Evolutionary conservation across 768 basidiomycete genomes (phyloP), one percentile per base, ranked within the genome.

Genomic region (Grammothele lineata): DNA sequence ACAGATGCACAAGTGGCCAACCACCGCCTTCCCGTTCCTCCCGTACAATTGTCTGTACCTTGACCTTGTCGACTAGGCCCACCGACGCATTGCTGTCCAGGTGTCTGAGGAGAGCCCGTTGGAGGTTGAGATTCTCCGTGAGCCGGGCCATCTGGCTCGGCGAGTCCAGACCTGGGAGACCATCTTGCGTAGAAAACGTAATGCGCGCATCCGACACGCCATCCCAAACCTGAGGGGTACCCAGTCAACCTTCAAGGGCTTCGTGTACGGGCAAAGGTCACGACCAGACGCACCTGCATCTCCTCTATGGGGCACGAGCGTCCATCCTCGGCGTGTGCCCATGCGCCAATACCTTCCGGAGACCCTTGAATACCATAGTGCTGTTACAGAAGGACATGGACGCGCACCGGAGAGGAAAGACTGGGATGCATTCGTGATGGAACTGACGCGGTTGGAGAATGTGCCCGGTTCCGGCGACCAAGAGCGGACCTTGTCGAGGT

Each of bases 121-220:
- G 96, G 1, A 99, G 73, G 60, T 98, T 98, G 37, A 92, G 70
- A 59, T 94, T 97, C 66, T 99, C 96, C 0, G 85, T 92, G 58
- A 98, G 70, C 19, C 80, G 81, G 14, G 92, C 83, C 86, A 98
- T 91, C 64, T 73, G 71, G 23, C 50, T 50, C 5, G 59, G 62
- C 19, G 64, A 59, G 2, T 48, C 37, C 17, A 38, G 15, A 1
- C 39, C 40, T 24, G 24, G 25, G 18, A 80, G 48, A 17, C 39
- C 50, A 19, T 52, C 51, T 9, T 53, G 46, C 7, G 37, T 40
- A 33, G 75, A 71, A 58, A 94, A 94, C 6, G 71, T 70, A 42
- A 93, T 83, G 14, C 88, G 77, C 7, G 92, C 84, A 56, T 84
- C 81, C 1, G 89, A 87, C 33, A 93, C 54, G 2, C 92, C 92